Evolutionary conservation across 1,284 basidiomycete genomes (phyloP).

Genomic region (Ustilago xerochloae): DNA sequence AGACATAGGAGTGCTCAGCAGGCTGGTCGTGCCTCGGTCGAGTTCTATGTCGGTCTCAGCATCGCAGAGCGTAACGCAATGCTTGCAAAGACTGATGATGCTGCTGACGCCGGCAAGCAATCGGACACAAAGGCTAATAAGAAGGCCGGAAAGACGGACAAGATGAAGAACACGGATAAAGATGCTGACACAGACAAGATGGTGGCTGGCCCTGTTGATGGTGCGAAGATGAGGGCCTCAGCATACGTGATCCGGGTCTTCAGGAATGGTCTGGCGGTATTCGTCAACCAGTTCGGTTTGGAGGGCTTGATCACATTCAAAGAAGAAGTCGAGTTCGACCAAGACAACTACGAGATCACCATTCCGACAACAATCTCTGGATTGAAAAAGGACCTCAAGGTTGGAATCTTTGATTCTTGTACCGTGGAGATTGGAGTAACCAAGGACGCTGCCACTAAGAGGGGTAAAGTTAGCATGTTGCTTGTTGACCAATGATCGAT

Average conservation of each 20-base stretch:
- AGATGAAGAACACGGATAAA: not conserved
- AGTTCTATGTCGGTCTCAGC: conserved; percentile 95
- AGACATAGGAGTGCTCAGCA: conserved; percentile 96
- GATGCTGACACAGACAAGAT: too few relatives aligned
- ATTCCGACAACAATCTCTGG: conserved; percentile 72
- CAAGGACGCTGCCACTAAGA: conserved; percentile 92
- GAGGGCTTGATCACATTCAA: conserved; percentile 95
- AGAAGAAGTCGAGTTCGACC: conserved; percentile 85
- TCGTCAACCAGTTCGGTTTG: conserved; percentile 91
- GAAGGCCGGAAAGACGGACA: too few relatives aligned
- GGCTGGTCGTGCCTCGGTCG: conserved; percentile 92
- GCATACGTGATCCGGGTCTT: conserved; percentile 96
- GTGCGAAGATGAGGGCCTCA: conserved; percentile 44
- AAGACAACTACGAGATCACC: conserved; percentile 87
- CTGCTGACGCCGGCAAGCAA: too few relatives aligned
- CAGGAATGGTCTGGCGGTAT: conserved; percentile 93
- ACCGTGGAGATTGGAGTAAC: conserved; percentile 88
- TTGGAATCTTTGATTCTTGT: conserved; percentile 87
- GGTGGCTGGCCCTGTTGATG: too few relatives aligned
- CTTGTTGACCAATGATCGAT: conserved; percentile 70
- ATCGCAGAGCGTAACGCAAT: conserved; percentile 72
- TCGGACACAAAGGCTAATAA: too few relatives aligned
- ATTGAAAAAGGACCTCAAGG: conserved; percentile 43
- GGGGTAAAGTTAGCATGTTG: conserved; percentile 90
- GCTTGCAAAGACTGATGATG: conserved; percentile 46